phyloP scores from a whole-genome alignment of 2,329 filamentous ascomycete species.

The Penicillium sp. region DNA sequence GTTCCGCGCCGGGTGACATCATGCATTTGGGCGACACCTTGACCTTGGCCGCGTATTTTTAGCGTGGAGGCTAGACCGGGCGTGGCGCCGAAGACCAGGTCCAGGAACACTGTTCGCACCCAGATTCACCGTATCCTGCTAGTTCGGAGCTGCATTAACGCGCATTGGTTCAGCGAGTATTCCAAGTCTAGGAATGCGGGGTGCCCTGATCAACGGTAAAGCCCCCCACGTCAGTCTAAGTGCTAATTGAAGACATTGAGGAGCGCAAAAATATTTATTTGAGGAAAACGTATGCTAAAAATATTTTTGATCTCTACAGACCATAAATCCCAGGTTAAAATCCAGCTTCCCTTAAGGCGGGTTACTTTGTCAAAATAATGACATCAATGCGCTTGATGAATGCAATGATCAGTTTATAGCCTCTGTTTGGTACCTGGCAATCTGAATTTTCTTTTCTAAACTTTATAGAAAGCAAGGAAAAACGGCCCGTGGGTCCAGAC shows the following conservation, averaged over 20 bases:
- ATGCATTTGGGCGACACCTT: conserved; percentile 11
- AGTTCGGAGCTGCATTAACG: not conserved
- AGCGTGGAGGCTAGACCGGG: conserved; percentile 14
- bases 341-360: too few species aligned
- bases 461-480: not conserved
- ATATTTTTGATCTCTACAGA: too few species aligned
- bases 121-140: not conserved
- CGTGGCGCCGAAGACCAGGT: not conserved
- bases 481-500: not conserved
- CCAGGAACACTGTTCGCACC: not conserved
- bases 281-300: too few species aligned
- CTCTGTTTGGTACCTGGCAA: not conserved
- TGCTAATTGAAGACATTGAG: not conserved
- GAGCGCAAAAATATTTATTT: not conserved
- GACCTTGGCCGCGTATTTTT: conserved; percentile 16
- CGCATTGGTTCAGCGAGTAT: not conserved
- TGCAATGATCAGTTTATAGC: too few species aligned
- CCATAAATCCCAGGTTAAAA: too few species aligned
- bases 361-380: too few species aligned
- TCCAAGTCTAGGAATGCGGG: not conserved
- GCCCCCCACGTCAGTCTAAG: not conserved
- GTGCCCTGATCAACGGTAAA: not conserved
- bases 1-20: conserved; percentile 16
- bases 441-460: not conserved
- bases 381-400: too few species aligned